Evolutionary conservation across 495 filamentous ascomycete species (phyloP).

Genomic region (Neurospora sp.): DNA sequence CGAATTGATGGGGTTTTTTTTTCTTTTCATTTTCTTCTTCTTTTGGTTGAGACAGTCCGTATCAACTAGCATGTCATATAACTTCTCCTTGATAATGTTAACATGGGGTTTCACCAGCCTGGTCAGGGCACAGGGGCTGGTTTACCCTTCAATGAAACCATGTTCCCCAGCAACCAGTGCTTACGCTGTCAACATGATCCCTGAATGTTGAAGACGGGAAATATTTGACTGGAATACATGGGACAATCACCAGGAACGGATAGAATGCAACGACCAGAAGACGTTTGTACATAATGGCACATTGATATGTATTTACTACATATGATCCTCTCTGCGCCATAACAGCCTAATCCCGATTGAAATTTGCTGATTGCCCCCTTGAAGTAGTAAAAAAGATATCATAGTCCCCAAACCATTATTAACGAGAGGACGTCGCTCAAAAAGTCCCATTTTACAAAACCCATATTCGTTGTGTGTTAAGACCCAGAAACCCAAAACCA

Average conservation of each 20-base stretch:
- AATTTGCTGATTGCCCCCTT: not conserved
- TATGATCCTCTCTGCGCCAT: not conserved
- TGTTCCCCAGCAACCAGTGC: not conserved
- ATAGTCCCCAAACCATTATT: not conserved
- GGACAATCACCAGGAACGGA: not conserved
- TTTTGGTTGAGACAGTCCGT: no score
- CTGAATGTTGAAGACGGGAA: not conserved
- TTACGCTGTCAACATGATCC: not conserved
- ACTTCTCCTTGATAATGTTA: no score
- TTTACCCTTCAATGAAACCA: not conserved
- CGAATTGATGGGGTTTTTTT: no score
- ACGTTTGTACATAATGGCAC: not conserved
- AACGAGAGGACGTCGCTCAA: not conserved
- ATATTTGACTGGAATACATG: not conserved
- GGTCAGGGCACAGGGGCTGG: not conserved
- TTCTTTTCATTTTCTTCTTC: no score
- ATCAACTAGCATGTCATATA: no score
- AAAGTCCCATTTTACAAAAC: not conserved
- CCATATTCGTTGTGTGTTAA: not conserved
- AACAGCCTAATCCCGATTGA: not conserved
- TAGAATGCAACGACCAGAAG: not conserved
- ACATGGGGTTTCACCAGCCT: no score
- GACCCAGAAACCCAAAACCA: constrained; percentile 2
- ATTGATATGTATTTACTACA: not conserved
- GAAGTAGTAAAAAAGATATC: not conserved